Evolutionary conservation across 169 alveolate species (phyloP), one percentile per base, ranked within the genome.

Genomic region (Cryptosporidium sp.): DNA sequence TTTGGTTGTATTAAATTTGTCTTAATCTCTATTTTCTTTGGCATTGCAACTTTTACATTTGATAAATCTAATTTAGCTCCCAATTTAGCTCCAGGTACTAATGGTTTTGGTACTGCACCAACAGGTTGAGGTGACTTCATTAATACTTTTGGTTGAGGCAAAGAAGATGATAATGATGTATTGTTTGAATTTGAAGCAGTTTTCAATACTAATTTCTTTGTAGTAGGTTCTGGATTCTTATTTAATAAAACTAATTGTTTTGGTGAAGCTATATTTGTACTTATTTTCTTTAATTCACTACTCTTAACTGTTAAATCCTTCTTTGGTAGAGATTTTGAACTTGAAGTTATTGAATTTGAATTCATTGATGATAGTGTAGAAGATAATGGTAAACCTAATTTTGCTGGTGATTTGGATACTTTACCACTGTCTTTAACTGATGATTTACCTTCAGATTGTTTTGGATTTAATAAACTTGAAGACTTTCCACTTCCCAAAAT

Each of bases 1-100:
- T 73, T 73, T 53, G 86, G 86, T 26, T 73, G 70, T 5, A 73
- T 60, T 29, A 73, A 73, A 60, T 52, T 73, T 58, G 86, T 73
- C 23, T 58, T 73, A 48, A 73, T 73, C 39, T 73, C 86, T 31
- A 73, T 53, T 16, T 73, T 73, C 51, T 73, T 73, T 73, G 86
- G 86, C 12, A 37, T 31, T 29, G 70, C 42, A 12, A 73, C 53
- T 33, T 56, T 73, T 12, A 73, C 26, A n/a, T 35, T 58, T 9
- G 86, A 73, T n/a, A 73, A 60, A 56, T 73, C 86, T 9, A 73
- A 45, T 73, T 73, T 73, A 16, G 18, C 70, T 48, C 60, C 69
- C 44, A 45, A 29, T 0, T 65, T 65, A 14, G 71, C 9, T 14
- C 69, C 69, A 1, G 39, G 39, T 51, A 31, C 8, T n/a, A 71